Evolutionary conservation across 23 red algal genomes (phyloP).

Genomic region (Chondrus crispus): DNA sequence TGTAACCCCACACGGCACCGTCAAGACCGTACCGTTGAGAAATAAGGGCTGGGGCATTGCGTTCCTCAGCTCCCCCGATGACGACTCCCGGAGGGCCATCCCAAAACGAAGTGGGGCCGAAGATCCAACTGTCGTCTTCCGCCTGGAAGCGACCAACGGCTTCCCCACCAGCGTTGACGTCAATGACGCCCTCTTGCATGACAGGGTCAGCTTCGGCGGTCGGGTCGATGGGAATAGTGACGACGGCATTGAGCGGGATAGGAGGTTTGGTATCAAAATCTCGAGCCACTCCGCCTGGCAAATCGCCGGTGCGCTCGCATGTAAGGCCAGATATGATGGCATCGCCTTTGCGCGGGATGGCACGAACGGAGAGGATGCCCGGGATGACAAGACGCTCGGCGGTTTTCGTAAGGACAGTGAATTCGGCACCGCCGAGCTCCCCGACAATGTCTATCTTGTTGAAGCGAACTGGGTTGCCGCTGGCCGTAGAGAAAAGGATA

Average conservation of each 20-base stretch:
- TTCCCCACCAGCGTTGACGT: constrained; percentile 34
- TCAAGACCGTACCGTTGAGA: constrained; percentile 47
- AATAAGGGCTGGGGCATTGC: constrained; percentile 16
- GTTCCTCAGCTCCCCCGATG: constrained; percentile 35
- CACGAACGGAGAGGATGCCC: not conserved
- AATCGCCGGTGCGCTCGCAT: constrained; percentile 29
- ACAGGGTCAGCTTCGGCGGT: not conserved
- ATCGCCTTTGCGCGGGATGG: constrained; percentile 16
- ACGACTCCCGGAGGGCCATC: constrained; percentile 2
- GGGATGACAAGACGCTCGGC: not conserved
- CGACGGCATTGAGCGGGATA: not conserved
- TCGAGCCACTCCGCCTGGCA: not conserved
- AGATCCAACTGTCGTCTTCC: constrained; percentile 19
- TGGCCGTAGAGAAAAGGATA: not conserved
- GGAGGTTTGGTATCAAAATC: not conserved
- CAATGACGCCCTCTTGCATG: not conserved
- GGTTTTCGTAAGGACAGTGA: constrained; percentile 33
- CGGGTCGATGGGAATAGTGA: not conserved
- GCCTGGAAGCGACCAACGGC: constrained; percentile 28
- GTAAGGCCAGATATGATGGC: constrained; percentile 36
- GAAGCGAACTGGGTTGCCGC: not conserved
- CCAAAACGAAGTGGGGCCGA: constrained; percentile 15
- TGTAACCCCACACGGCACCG: not conserved
- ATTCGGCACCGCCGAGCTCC: constrained; percentile 21
- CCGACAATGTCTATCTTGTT: constrained; percentile 24